Percentiles rank a stretch among this genome's conserved stretches.
These are phyloP conservation scores for Lodderomyces jiufengensis DNA, from an alignment of 1,139 yeast species.

Conservation along the genomic window DNA sequence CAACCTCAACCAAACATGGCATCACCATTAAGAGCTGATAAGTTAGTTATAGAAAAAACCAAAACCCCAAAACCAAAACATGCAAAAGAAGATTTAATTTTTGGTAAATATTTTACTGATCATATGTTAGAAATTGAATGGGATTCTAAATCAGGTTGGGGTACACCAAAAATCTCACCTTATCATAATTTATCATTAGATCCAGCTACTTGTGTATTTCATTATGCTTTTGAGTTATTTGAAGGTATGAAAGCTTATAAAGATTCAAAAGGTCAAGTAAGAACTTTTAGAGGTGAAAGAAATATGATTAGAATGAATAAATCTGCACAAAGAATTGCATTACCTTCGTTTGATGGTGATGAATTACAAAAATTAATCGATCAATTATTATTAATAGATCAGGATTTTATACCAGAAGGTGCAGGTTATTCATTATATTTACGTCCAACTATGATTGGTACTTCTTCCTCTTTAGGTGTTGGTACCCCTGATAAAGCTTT, in stretches of 20 bases:
- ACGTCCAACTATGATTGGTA: constrained; percentile 94
- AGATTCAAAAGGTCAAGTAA: constrained; percentile 61
- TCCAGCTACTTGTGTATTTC: constrained; percentile 87
- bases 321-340: constrained; percentile 80
- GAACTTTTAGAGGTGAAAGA: constrained; percentile 86
- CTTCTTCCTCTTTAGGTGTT: constrained; percentile 83
- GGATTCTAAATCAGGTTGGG: constrained; percentile 81
- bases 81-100: constrained; percentile 73
- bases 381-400: constrained; percentile 69
- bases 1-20: constrained; percentile 1
- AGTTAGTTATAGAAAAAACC: constrained; percentile 56
- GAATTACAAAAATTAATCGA: constrained; percentile 72
- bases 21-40: constrained; percentile 59
- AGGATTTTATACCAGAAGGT: constrained; percentile 74
- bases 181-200: constrained; percentile 73
- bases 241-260: constrained; percentile 96
- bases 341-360: constrained; percentile 79
- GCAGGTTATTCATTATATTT: constrained; percentile 87
- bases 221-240: constrained; percentile 90
- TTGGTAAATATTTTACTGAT: constrained; percentile 84
- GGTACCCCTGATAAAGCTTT: constrained; percentile 75
- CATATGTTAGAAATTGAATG: constrained; percentile 90
- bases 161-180: constrained; percentile 77
- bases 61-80: constrained; percentile 59
- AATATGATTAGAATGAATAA: constrained; percentile 90